A percentile compares a stretch with the other conserved stretches of the same genome.
phyloP scores from a whole-genome alignment of 345 rosid species.

The Cardamine occulta region DNA sequence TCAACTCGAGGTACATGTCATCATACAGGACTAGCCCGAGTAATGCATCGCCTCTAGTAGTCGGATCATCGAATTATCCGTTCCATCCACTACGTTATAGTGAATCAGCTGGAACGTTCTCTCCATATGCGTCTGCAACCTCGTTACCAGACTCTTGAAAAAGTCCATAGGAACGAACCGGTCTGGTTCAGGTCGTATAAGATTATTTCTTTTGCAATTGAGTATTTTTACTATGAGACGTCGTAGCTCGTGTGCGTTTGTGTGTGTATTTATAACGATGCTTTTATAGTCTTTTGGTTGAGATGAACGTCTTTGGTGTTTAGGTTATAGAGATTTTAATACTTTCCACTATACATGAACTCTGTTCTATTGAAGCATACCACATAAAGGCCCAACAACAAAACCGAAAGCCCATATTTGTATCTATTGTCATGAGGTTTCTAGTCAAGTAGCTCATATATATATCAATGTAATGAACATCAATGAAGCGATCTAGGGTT shows the following conservation, averaged over 20 bases:
- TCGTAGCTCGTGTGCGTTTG: neutral
- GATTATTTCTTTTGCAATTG: slow-evolving; percentile 29
- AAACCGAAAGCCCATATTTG: too few relatives aligned
- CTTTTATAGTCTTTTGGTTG: slow-evolving; percentile 40
- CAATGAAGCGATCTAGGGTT: too few relatives aligned
- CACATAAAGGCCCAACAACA: too few relatives aligned
- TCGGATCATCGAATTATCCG: slow-evolving; percentile 60
- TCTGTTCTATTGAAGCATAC: neutral
- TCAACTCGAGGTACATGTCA: slow-evolving; percentile 68
- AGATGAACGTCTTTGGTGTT: slow-evolving; percentile 37
- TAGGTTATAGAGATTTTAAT: slow-evolving; percentile 30
- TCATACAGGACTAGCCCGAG: slow-evolving; percentile 71
- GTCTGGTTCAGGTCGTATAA: slow-evolving; percentile 13
- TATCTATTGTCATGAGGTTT: too few relatives aligned
- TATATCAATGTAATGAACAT: too few relatives aligned
- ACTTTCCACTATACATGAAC: slow-evolving; percentile 6
- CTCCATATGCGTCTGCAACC: slow-evolving; percentile 86
- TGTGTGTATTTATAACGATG: slow-evolving; percentile 25
- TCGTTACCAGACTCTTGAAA: slow-evolving; percentile 66
- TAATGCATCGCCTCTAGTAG: slow-evolving; percentile 60
- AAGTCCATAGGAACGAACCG: neutral
- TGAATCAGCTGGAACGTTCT: slow-evolving; percentile 87
- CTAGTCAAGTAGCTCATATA: too few relatives aligned
- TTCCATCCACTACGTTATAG: slow-evolving; percentile 62
- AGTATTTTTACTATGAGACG: slow-evolving; percentile 11